Conservation (phyloP, 2,329 filamentous ascomycete species). For the Pseudocercospora vitis region DNA sequence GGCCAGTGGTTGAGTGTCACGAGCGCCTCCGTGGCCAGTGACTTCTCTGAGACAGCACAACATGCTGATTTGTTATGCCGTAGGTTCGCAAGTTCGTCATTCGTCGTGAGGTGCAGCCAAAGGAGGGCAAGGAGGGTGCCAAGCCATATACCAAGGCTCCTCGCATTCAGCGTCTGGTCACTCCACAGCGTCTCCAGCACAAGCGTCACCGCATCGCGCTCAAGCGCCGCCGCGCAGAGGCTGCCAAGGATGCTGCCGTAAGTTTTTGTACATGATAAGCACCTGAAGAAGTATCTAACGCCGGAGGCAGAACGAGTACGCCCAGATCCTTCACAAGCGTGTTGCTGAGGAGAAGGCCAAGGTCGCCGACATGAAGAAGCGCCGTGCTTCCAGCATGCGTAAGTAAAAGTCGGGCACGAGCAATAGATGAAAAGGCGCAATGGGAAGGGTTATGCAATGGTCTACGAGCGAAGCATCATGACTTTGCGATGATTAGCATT, state of each 20-base stretch:
- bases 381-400: constrained; percentile 91
- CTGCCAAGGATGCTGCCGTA: constrained; percentile 98
- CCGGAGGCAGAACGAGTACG: constrained; percentile 80
- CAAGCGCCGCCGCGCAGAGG: constrained; percentile 96
- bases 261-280: constrained; percentile 43
- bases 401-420: constrained; percentile 56
- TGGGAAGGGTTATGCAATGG: constrained; percentile 22
- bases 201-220: constrained; percentile 97
- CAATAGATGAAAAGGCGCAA: constrained; percentile 20
- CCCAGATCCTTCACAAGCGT: constrained; percentile 93
- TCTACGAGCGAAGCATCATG: constrained; percentile 18
- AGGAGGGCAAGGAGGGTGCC: constrained; percentile 81
- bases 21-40: constrained; percentile 21
- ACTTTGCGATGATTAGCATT: constrained; percentile 20
- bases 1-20: constrained; percentile 14
- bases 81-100: constrained; percentile 99
- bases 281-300: constrained; percentile 40
- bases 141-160: constrained; percentile 99
- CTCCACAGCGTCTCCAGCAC: constrained; percentile 99
- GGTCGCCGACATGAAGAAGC: constrained; percentile 93
- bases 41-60: constrained; percentile 38
- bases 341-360: constrained; percentile 92
- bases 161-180: constrained; percentile 99
- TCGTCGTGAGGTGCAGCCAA: constrained; percentile 94
- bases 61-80: constrained; percentile 36